Base-by-base conservation (phyloP, 116 monocot species). In the Cymodocea nodosa region DNA sequence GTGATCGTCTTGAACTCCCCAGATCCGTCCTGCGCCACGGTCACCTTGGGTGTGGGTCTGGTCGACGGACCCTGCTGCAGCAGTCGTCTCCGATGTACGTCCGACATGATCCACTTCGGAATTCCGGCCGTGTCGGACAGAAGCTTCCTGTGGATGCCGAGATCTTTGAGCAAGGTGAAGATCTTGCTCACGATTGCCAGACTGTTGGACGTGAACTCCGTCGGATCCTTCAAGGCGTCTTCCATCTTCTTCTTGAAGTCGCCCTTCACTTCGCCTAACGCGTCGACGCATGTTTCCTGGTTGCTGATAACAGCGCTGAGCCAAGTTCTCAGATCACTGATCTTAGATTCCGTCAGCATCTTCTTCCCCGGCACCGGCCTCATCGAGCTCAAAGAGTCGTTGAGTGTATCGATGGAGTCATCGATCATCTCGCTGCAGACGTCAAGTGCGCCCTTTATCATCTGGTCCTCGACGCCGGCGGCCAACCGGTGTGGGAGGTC, bases 201-300 rank as follows among this genome's bases (percentile, higher is more conserved):
- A 59, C 81, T 76, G 75, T 93, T 93, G 77, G 83, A 89, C 0
- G 85, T 76, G 63, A 78, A 64, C 68, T 77, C 64, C 11, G 73
- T 76, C 13, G 92, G 70, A 63, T 81, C 79, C 50, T n/a, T 54
- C 77, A 93, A 78, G 5, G 81, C 73, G n/a, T 35, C 60, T 63
- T 66, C 70, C 70, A 93, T 60, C 61, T 72, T 72, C 10, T 35
- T 70, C 36, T 63, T 17, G 23, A 79, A 15, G 0, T 50, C 66
- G 2, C 73, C 73, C 1, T 50, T 52, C 1, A 75, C 71, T 4
- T 74, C 78, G 4, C 82, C 85, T 52, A 94, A 80, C 0, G 83
- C 80, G 61, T 89, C 86, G 14, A 94, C 48, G 68, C 89, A 93
- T 2, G 89, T 93, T 16, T 79, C 81, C 50, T 79, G 77, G 68